Percentiles rank a stretch among this genome's conserved stretches.
These are phyloP conservation scores for Hippophae rhamnoides DNA, from an alignment of 306 rosid genomes.

Conservation along the genomic window DNA sequence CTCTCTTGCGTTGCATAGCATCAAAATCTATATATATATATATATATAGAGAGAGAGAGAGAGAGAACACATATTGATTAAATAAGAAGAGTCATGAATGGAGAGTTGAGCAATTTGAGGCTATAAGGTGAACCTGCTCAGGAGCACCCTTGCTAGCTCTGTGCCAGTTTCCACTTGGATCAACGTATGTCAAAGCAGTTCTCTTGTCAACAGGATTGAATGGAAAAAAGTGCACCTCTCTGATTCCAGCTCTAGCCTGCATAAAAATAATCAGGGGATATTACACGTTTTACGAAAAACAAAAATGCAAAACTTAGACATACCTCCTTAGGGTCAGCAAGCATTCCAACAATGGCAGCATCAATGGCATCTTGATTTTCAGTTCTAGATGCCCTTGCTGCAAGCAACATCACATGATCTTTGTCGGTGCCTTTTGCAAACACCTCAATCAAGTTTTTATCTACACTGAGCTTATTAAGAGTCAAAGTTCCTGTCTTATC, in stretches of 20 bases:
- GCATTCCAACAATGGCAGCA: conserved; percentile 95
- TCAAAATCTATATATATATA: conserved; percentile 43
- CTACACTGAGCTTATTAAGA: conserved; percentile 89
- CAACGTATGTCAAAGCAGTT: conserved; percentile 96
- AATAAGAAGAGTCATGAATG: conserved; percentile 3
- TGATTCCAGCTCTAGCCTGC: conserved; percentile 84
- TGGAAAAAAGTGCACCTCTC: conserved; percentile 86
- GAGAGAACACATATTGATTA: conserved; percentile 4
- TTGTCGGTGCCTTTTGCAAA: conserved; percentile 70
- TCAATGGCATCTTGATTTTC: conserved; percentile 99
- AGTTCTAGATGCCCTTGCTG: conserved; percentile 87
- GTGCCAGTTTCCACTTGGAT: conserved; percentile 76
- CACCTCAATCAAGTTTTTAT: conserved; percentile 77
- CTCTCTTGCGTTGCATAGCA: conserved; percentile 72
- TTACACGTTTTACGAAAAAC: background rate
- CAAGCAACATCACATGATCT: conserved; percentile 72
- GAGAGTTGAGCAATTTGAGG: background rate
- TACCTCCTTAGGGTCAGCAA: conserved; percentile 98
- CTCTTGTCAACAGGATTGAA: conserved; percentile 96
- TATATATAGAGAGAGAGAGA: no score
- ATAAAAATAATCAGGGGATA: background rate
- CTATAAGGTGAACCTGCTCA: conserved; percentile 56
- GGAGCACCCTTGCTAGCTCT: conserved; percentile 99
- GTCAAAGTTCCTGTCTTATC: conserved; percentile 97
- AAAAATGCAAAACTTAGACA: conserved; percentile 1